Evolutionary conservation across 805 yeast species (phyloP).

Genomic region (Grigorovia humatica): DNA sequence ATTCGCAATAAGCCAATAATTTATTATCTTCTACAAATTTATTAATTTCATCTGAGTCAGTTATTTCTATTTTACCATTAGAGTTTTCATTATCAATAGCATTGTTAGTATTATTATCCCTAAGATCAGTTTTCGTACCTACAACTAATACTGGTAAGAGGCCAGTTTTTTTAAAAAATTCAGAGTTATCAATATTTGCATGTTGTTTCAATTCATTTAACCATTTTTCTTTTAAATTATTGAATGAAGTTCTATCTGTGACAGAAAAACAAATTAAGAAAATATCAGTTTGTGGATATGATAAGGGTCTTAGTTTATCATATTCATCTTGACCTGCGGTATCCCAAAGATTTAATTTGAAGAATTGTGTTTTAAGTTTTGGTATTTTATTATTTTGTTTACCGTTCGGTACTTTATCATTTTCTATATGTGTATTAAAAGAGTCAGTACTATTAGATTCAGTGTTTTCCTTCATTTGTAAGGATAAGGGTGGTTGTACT

Average conservation of each 20-base stretch:
- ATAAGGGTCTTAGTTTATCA: conserved; percentile 78
- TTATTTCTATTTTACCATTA: conserved; percentile 38
- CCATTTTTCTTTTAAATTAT: conserved; percentile 74
- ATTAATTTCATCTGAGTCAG: conserved; percentile 50
- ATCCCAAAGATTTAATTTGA: conserved; percentile 86
- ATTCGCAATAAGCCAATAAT: conserved; percentile 68
- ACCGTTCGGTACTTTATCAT: conserved; percentile 3
- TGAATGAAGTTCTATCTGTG: conserved; percentile 68
- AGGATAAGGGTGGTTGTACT: conserved; percentile 14
- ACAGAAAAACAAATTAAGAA: conserved; percentile 80
- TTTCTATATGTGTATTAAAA: neutral
- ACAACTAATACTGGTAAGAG: conserved; percentile 49
- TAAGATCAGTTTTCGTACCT: conserved; percentile 82
- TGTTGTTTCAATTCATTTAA: conserved; percentile 81
- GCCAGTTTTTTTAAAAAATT: conserved; percentile 10
- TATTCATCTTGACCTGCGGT: conserved; percentile 94
- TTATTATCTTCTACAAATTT: conserved; percentile 61
- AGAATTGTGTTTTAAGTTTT: conserved; percentile 37
- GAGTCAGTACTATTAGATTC: neutral
- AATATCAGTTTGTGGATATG: conserved; percentile 87
- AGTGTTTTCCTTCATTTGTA: neutral
- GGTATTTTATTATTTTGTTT: neutral
- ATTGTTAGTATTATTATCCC: conserved; percentile 65
- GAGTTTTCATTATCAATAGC: conserved; percentile 49
- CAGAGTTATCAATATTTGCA: conserved; percentile 43